Conservation (phyloP, 2,329 filamentous ascomycete species). For the Camillea tinctor region DNA sequence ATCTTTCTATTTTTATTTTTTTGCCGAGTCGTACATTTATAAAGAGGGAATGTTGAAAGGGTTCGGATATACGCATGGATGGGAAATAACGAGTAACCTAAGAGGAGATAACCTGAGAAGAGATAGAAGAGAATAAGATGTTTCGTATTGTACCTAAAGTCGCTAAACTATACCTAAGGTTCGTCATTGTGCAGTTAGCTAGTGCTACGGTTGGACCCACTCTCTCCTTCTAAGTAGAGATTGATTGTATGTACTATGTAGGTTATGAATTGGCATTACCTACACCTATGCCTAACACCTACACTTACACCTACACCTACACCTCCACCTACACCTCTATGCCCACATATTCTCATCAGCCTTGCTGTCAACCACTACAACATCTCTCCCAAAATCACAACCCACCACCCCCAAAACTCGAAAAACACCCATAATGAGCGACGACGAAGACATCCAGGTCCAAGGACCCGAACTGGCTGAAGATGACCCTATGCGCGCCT, state of each 20-base stretch:
- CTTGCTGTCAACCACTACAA: slow-evolving; percentile 2
- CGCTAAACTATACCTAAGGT: neutral
- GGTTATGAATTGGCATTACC: too few relatives aligned
- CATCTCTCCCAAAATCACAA: slow-evolving; percentile 4
- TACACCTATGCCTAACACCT: too few relatives aligned
- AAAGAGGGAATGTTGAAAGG: neutral
- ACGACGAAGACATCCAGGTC: slow-evolving; percentile 59
- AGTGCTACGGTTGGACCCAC: neutral
- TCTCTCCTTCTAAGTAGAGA: slow-evolving; percentile 3
- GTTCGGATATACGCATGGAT: neutral
- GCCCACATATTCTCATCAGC: slow-evolving; percentile 1
- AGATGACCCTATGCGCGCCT: slow-evolving; percentile 72
- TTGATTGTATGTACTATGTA: too few relatives aligned
- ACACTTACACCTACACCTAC: too few relatives aligned
- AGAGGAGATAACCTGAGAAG: too few relatives aligned
- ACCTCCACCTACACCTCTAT: neutral
- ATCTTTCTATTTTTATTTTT: too few relatives aligned
- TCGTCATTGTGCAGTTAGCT: slow-evolving; percentile 16
- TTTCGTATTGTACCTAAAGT: too few relatives aligned
- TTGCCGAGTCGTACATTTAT: neutral
- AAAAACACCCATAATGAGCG: slow-evolving; percentile 46
- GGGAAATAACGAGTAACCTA: neutral
- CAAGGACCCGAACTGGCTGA: slow-evolving; percentile 53
- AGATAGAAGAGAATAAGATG: too few relatives aligned
- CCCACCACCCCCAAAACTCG: neutral